Conservation (phyloP, 2,329 filamentous ascomycete genomes). For the Ascosphaera pollenicola region DNA sequence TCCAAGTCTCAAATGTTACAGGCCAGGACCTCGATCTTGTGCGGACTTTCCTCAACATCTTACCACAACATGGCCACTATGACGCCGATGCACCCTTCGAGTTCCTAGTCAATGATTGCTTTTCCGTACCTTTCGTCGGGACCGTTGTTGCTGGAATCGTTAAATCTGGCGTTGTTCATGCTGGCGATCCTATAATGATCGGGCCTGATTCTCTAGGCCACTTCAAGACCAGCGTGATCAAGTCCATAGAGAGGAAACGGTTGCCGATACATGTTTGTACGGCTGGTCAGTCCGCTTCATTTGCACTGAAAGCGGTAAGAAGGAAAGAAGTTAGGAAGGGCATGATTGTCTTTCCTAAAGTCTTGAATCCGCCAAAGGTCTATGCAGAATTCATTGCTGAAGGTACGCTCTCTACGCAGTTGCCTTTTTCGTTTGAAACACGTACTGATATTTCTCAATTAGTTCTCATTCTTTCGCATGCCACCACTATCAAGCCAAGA, state of each 20-base stretch:
- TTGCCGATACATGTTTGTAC: constrained; percentile 71
- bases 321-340: constrained; percentile 90
- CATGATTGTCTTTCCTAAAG: constrained; percentile 83
- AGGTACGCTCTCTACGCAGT: constrained; percentile 22
- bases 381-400: constrained; percentile 59
- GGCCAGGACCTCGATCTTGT: constrained; percentile 79
- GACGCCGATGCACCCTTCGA: constrained; percentile 75
- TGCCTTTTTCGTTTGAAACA: not conserved
- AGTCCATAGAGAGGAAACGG: constrained; percentile 85
- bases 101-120: constrained; percentile 91
- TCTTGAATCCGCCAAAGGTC: constrained; percentile 53
- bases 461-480: constrained; percentile 87
- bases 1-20: constrained; percentile 95
- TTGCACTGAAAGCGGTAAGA: constrained; percentile 69
- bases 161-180: constrained; percentile 66
- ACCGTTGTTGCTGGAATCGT: constrained; percentile 92
- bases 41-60: constrained; percentile 78
- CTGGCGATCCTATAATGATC: constrained; percentile 72
- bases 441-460: constrained; percentile 1
- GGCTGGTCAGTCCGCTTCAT: constrained; percentile 80
- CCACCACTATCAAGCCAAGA: constrained; percentile 87
- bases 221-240: constrained; percentile 67
- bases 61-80: constrained; percentile 87
- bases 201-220: constrained; percentile 81
- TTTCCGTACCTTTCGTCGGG: constrained; percentile 90